Base-by-base conservation (phyloP, 2,329 filamentous ascomycete genomes). In the Calonectria crousiana region DNA sequence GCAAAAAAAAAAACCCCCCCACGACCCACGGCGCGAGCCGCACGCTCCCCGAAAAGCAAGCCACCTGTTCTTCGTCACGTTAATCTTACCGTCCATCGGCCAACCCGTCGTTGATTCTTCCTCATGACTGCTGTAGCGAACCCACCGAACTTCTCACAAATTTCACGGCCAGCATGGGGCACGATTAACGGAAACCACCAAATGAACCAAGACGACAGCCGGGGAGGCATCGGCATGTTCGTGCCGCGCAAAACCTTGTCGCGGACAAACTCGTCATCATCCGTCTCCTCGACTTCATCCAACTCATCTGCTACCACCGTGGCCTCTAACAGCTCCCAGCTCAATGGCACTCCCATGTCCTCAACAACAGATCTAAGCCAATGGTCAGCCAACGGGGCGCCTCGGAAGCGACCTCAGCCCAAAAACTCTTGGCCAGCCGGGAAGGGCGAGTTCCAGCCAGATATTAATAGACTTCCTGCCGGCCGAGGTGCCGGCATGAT, bases 191-290 rank as follows among this genome's bases (percentile, higher is more conserved):
- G 88, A 79, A 85, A 87, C 80, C 88, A 90, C 87, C 90, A 93
- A 83, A 94, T 95, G 92, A 95, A 94, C 86, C 87, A 93, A 84
- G 95, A 98, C 87, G 95, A 98, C 86, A 92, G 93, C 78, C 92
- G 94, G 87, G 93, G 94, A 71, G 77, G 78, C 71, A 79, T 79
- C 41, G 78, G 79, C 85, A 96, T 98, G 91, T 95, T 97, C 84
- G 93, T 95, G 90, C 94, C 95, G 82, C 95, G 95, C 81, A 98
- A 98, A 87, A 93, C 90, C 83, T 90, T 95, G 75, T 95, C 96
- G 84, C 93, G 96, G 84, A 93, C 93, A 82, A 98, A 95, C 88
- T 98, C 96, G 44, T 97, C 95, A 71, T 98, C 95, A 8, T 98
- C 96, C 64, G 89, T 98, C 73, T 98, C 95, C 5, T 98, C 96